These are phyloP conservation scores for Populus hybrid DNA, from an alignment of 441 rosid genomes.

Conservation along the genomic window DNA sequence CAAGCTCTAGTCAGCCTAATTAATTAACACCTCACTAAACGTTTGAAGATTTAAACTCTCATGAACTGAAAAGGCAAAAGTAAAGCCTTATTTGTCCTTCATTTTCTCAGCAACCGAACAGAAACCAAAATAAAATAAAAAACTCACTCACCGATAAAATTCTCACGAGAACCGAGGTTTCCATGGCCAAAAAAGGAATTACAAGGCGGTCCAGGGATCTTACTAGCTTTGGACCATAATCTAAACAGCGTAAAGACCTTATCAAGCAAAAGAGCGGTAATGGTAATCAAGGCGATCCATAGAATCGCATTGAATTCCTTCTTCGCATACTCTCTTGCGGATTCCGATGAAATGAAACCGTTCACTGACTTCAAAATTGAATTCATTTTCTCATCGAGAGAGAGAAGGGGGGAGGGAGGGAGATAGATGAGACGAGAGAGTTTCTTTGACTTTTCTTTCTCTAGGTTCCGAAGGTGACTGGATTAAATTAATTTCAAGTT, in stretches of 20 bases:
- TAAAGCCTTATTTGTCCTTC: too few species aligned
- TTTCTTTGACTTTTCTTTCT: background rate
- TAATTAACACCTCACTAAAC: background rate
- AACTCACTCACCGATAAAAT: constrained; percentile 40
- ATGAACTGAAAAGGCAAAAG: constrained; percentile 24
- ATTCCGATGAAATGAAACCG: constrained; percentile 15
- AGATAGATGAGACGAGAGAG: background rate
- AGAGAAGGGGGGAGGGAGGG: background rate
- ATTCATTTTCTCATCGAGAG: constrained; percentile 1
- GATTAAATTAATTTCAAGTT: background rate
- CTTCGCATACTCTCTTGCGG: constrained; percentile 38
- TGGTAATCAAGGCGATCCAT: constrained; percentile 46
- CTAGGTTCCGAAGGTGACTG: background rate
- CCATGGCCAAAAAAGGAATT: constrained; percentile 44
- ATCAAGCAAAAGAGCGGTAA: constrained; percentile 31
- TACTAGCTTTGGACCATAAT: constrained; percentile 37
- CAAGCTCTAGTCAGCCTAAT: background rate
- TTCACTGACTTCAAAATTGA: background rate
- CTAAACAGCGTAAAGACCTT: constrained; percentile 34
- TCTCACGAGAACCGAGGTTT: constrained; percentile 32
- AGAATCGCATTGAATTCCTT: constrained; percentile 54
- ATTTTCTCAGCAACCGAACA: too few species aligned
- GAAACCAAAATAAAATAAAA: too few species aligned
- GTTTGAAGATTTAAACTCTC: constrained; percentile 21
- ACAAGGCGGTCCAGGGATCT: constrained; percentile 51